phyloP scores from a whole-genome alignment of 768 basidiomycete genomes.

The Daedaleopsis nitida region DNA sequence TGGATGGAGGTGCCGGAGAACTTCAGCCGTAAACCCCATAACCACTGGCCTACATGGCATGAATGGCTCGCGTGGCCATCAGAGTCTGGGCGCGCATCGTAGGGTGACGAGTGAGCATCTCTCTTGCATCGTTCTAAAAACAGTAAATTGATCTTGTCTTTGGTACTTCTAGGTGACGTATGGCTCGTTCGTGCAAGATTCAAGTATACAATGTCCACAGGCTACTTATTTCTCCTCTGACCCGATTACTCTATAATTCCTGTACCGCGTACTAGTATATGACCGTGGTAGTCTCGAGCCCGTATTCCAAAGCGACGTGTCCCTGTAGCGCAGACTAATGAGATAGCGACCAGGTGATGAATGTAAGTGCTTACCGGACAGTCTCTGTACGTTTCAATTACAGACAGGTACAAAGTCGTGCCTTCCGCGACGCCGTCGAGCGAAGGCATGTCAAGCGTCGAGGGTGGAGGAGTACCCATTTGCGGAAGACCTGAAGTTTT shows the following conservation, averaged over 20 bases:
- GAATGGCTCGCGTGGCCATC: neutral
- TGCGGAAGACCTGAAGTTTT: slow-evolving; percentile 19
- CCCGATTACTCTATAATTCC: too few relatives aligned
- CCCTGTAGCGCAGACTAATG: slow-evolving; percentile 4
- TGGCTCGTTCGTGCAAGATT: too few relatives aligned
- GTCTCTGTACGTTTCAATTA: slow-evolving; percentile 21
- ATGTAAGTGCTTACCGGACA: slow-evolving; percentile 20
- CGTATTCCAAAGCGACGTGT: slow-evolving; percentile 14
- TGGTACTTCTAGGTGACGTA: too few relatives aligned
- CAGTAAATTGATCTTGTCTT: too few relatives aligned
- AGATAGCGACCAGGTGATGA: neutral
- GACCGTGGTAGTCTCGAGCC: slow-evolving; percentile 17
- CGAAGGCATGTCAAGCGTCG: slow-evolving; percentile 13
- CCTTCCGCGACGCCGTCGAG: slow-evolving; percentile 8
- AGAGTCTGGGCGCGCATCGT: neutral
- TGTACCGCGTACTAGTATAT: too few relatives aligned
- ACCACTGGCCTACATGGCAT: neutral
- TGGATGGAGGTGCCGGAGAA: neutral
- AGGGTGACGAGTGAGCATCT: neutral
- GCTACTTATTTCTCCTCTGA: too few relatives aligned
- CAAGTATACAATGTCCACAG: too few relatives aligned
- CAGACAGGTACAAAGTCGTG: slow-evolving; percentile 17
- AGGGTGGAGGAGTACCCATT: slow-evolving; percentile 15
- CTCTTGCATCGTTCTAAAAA: neutral
- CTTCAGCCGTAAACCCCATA: neutral